Percentiles rank a stretch among this genome's conserved stretches.
Conservation (phyloP, 1,139 yeast species). For the Hansenula sp. region DNA sequence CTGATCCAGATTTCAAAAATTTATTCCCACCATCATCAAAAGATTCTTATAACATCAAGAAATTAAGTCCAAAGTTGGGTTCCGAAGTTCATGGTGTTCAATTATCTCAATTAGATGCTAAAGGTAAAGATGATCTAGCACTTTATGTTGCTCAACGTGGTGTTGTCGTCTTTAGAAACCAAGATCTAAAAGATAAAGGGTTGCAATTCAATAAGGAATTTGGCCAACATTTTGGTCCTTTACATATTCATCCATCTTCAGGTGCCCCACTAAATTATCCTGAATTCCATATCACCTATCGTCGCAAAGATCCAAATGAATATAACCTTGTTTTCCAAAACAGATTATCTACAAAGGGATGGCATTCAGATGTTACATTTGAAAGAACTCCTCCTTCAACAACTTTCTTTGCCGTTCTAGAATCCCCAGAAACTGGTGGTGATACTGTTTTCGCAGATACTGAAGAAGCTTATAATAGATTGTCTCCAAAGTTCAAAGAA, state of each 20-base stretch:
- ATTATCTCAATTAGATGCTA: slow-evolving; percentile 45
- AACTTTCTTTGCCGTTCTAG: slow-evolving; percentile 57
- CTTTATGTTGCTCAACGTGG: slow-evolving; percentile 63
- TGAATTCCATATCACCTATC: slow-evolving; percentile 60
- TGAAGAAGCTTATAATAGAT: slow-evolving; percentile 63
- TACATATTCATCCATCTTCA: slow-evolving; percentile 73
- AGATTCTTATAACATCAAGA: slow-evolving; percentile 7
- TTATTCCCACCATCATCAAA: slow-evolving; percentile 35
- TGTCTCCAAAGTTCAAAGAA: slow-evolving; percentile 57
- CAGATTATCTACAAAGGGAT: slow-evolving; percentile 36
- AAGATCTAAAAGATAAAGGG: slow-evolving; percentile 57
- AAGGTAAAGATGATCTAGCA: slow-evolving; percentile 63
- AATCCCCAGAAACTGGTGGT: slow-evolving; percentile 66
- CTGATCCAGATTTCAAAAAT: slow-evolving; percentile 50
- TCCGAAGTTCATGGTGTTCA: slow-evolving; percentile 59
- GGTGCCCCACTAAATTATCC: slow-evolving; percentile 60
- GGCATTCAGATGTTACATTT: slow-evolving; percentile 73
- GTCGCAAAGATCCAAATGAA: slow-evolving; percentile 42
- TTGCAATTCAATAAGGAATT: slow-evolving; percentile 50
- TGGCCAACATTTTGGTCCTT: slow-evolving; percentile 62
- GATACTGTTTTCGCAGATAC: slow-evolving; percentile 70
- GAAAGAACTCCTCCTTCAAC: slow-evolving; percentile 69
- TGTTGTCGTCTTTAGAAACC: slow-evolving; percentile 63
- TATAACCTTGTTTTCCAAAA: slow-evolving; percentile 33
- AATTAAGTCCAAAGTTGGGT: slow-evolving; percentile 54